phyloP scores from a whole-genome alignment of 768 basidiomycete species.

The Hypsizygus marmoreus region DNA sequence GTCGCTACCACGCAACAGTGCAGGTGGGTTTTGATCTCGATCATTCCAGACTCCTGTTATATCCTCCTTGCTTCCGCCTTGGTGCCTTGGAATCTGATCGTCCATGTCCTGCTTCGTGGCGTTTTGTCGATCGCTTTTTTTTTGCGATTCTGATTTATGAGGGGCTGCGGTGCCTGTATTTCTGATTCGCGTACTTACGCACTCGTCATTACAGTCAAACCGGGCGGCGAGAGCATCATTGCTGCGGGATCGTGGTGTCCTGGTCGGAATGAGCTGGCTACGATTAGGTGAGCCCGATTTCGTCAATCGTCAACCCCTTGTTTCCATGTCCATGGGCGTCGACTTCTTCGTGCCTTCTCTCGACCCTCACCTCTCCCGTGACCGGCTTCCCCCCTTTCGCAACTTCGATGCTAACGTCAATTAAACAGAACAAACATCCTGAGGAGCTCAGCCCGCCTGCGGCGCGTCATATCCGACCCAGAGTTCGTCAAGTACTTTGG shows the following conservation, averaged over 20 bases:
- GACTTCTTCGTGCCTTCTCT: not conserved
- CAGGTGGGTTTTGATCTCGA: too few relatives aligned
- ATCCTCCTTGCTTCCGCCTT: too few relatives aligned
- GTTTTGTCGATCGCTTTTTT: too few relatives aligned
- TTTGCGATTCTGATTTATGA: too few relatives aligned
- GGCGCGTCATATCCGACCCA: slow-evolving; percentile 63
- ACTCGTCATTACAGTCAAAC: slow-evolving; percentile 46
- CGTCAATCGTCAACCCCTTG: not conserved
- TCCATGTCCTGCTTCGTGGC: too few relatives aligned
- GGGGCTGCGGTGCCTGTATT: too few relatives aligned
- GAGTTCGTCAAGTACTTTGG: slow-evolving; percentile 83
- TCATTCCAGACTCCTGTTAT: too few relatives aligned
- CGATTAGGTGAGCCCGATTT: slow-evolving; percentile 55
- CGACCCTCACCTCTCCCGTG: not conserved
- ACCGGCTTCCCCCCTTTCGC: not conserved
- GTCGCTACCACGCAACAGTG: not conserved
- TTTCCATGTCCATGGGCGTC: slow-evolving; percentile 4
- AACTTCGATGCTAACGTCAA: not conserved
- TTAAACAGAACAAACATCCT: slow-evolving; percentile 58
- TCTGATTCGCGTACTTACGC: too few relatives aligned
- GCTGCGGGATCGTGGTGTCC: slow-evolving; percentile 85
- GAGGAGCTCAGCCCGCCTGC: slow-evolving; percentile 60
- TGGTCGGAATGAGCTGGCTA: slow-evolving; percentile 74
- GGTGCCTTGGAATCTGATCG: too few relatives aligned
- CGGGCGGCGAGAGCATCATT: slow-evolving; percentile 67